A percentile compares a stretch with the other conserved stretches of the same genome.
Evolutionary conservation across 352 stramenopile species (phyloP).

Genomic region (Globisporangium paddicum): DNA sequence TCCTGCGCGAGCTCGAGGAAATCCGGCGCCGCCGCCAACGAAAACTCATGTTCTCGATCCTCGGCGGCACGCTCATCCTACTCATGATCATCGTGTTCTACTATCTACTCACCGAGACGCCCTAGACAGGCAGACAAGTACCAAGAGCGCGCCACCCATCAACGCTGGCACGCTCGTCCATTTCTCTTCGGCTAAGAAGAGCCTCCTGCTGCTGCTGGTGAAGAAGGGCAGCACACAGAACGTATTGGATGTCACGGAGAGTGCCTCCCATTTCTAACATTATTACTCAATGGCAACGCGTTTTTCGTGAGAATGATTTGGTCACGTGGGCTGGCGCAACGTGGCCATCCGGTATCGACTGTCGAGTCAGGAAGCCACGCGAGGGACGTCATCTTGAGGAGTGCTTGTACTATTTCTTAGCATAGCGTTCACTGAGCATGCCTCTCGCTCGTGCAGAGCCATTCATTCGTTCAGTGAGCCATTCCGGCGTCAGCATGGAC

Average conservation of each 20-base stretch:
- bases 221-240: too few relatives aligned
- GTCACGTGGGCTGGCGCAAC: too few relatives aligned
- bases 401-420: too few relatives aligned
- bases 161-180: neutral
- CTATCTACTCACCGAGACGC: constrained; percentile 68
- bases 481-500: too few relatives aligned
- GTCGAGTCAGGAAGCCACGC: too few relatives aligned
- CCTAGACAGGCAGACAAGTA: neutral
- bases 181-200: neutral
- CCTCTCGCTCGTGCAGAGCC: too few relatives aligned
- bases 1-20: constrained; percentile 62
- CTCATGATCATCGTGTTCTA: constrained; percentile 79
- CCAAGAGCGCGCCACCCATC: neutral
- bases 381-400: too few relatives aligned
- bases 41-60: constrained; percentile 63
- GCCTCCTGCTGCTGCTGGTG: neutral
- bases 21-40: constrained; percentile 51
- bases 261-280: neutral
- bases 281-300: neutral
- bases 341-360: too few relatives aligned
- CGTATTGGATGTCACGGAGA: neutral
- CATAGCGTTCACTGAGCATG: too few relatives aligned
- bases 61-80: constrained; percentile 57
- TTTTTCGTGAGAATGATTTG: too few relatives aligned
- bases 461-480: too few relatives aligned